A percentile compares a stretch with the other conserved stretches of the same genome.
These are phyloP conservation scores for Ambispora gerdemannii DNA, from an alignment of 192 early-diverging fungal species.

Conservation along the genomic window DNA sequence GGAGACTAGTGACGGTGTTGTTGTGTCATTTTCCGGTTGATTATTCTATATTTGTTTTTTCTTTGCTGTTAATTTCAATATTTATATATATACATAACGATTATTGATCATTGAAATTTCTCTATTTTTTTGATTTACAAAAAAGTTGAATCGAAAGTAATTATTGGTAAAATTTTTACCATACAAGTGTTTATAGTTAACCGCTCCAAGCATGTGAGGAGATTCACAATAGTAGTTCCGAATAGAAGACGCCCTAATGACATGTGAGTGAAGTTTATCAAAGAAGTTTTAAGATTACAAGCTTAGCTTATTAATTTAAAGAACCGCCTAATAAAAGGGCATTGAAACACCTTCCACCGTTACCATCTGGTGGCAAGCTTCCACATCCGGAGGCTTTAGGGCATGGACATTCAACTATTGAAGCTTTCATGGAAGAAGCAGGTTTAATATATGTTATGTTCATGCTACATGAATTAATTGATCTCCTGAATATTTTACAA, in stretches of 20 bases:
- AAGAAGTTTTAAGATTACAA: not conserved
- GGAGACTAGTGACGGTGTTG: constrained; percentile 55
- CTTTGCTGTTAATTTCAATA: too few relatives aligned
- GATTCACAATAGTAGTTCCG: constrained; percentile 54
- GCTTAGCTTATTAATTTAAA: not conserved
- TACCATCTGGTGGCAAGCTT: constrained; percentile 39
- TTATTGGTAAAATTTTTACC: constrained; percentile 53
- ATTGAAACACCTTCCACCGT: constrained; percentile 36
- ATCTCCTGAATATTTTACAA: not conserved
- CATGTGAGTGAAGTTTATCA: not conserved
- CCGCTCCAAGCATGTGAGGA: constrained; percentile 47
- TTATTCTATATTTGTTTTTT: not conserved
- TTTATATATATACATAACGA: not conserved
- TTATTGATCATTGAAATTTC: not conserved
- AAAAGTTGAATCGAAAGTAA: constrained; percentile 38
- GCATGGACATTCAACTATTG: constrained; percentile 36
- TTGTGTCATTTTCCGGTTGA: constrained; percentile 58
- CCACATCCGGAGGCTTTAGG: not conserved
- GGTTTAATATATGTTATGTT: constrained; percentile 31
- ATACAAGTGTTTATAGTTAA: constrained; percentile 57
- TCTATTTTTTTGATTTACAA: not conserved
- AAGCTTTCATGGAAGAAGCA: constrained; percentile 57
- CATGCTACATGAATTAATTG: not conserved
- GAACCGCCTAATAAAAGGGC: not conserved
- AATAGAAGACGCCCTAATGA: constrained; percentile 51